Evolutionary conservation across 2,329 filamentous ascomycete species (phyloP).

Genomic region (Fusarium sp.): DNA sequence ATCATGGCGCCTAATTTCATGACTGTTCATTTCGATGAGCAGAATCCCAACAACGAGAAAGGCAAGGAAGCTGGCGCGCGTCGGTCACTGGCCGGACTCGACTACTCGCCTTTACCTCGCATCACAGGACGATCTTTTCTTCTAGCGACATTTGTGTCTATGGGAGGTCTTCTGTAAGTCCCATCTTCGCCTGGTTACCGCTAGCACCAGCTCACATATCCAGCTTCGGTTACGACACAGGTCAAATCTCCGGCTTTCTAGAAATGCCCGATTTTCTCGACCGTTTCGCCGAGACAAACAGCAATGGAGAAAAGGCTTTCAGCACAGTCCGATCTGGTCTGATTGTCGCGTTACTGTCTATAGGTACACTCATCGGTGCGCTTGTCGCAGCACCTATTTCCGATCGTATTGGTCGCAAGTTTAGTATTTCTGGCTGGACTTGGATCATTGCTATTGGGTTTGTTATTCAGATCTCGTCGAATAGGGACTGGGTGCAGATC

Average conservation of each 20-base stretch:
- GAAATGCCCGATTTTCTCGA: conserved; percentile 67
- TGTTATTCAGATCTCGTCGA: conserved; percentile 72
- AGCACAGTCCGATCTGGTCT: conserved; percentile 66
- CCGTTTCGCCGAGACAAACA: conserved; percentile 59
- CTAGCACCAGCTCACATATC: background rate
- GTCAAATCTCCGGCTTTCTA: conserved; percentile 67
- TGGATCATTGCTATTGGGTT: conserved; percentile 72
- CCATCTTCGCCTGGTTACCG: no score
- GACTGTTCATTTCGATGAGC: conserved; percentile 56
- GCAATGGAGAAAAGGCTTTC: conserved; percentile 57
- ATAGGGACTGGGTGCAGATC: conserved; percentile 69
- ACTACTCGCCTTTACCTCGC: conserved; percentile 58
- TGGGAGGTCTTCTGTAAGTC: conserved; percentile 58
- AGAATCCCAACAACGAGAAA: conserved; percentile 56
- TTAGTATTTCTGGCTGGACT: conserved; percentile 70
- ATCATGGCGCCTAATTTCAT: conserved; percentile 38
- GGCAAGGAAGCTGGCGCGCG: conserved; percentile 42
- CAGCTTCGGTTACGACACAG: conserved; percentile 61
- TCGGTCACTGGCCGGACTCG: conserved; percentile 52
- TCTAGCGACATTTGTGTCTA: conserved; percentile 56
- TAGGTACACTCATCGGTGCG: conserved; percentile 70
- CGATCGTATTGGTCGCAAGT: conserved; percentile 71
- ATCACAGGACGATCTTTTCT: conserved; percentile 52
- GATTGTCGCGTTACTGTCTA: conserved; percentile 68
- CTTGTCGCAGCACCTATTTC: conserved; percentile 70